phyloP scores from a whole-genome alignment of 2,329 filamentous ascomycete genomes.

The Hyphodiscus sp. region DNA sequence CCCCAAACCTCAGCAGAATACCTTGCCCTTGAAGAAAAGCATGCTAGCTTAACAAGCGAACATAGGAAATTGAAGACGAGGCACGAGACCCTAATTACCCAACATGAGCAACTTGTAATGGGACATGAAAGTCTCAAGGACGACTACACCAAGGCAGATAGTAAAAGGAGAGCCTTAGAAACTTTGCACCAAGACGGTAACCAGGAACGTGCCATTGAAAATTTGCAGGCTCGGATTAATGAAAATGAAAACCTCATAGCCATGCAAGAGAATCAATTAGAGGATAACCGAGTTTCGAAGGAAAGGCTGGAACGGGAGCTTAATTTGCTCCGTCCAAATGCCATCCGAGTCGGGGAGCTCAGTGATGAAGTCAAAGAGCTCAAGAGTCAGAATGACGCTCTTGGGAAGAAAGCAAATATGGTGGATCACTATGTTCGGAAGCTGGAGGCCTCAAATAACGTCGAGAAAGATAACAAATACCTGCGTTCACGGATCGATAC shows the following conservation, averaged over 20 bases:
- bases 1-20: conserved; percentile 12
- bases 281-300: conserved; percentile 40
- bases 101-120: conserved; percentile 53
- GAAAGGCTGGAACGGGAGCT: conserved; percentile 44
- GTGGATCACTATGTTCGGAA: conserved; percentile 58
- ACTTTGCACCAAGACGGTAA: conserved; percentile 41
- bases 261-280: conserved; percentile 59
- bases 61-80: conserved; percentile 50
- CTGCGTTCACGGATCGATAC: conserved; percentile 50
- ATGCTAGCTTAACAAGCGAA: conserved; percentile 35
- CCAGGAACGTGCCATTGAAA: conserved; percentile 45
- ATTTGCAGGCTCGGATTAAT: conserved; percentile 50
- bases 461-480: conserved; percentile 49
- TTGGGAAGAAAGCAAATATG: conserved; percentile 56
- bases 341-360: conserved; percentile 44
- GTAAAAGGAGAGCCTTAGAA: conserved; percentile 29
- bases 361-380: conserved; percentile 55
- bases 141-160: conserved; percentile 51
- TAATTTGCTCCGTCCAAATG: conserved; percentile 37
- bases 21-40: conserved; percentile 43
- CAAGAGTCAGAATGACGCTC: conserved; percentile 50
- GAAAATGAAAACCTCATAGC: conserved; percentile 69
- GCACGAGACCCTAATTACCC: conserved; percentile 51
- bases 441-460: conserved; percentile 48
- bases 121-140: conserved; percentile 53